A percentile compares a stretch with the other conserved stretches of the same genome.
Conservation (phyloP, 495 filamentous ascomycete genomes). For the Letharia columbiana region DNA sequence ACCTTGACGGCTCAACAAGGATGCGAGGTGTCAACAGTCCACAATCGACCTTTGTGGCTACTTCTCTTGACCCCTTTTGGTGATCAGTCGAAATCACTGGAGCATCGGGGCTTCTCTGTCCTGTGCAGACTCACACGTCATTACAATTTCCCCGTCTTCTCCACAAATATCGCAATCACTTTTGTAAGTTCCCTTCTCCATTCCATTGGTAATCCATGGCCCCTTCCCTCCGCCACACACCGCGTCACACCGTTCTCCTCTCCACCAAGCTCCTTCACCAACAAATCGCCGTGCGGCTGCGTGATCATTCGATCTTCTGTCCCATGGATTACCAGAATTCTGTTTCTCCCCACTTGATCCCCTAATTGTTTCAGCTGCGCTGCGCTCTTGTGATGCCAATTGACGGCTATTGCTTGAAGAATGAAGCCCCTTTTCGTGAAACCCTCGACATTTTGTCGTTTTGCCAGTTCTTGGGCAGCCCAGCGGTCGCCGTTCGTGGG, state of each 20-base stretch:
- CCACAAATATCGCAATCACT: slow-evolving; percentile 46
- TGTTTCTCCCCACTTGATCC: slow-evolving; percentile 56
- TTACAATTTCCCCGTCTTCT: slow-evolving; percentile 24
- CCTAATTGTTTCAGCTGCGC: slow-evolving; percentile 55
- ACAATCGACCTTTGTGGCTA: background rate
- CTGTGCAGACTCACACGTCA: background rate
- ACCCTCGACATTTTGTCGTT: slow-evolving; percentile 44
- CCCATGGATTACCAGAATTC: slow-evolving; percentile 70
- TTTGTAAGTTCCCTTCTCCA: slow-evolving; percentile 50
- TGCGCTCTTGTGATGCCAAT: slow-evolving; percentile 65
- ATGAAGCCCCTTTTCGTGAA: slow-evolving; percentile 62
- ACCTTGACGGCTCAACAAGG: background rate
- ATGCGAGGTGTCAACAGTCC: background rate
- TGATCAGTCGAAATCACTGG: background rate
- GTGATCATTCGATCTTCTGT: slow-evolving; percentile 67
- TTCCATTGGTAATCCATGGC: slow-evolving; percentile 62
- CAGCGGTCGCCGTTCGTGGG: slow-evolving; percentile 70
- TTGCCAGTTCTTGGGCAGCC: slow-evolving; percentile 63
- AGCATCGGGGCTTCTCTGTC: background rate
- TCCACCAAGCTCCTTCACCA: slow-evolving; percentile 45
- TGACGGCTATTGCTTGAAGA: slow-evolving; percentile 67
- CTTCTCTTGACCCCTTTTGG: background rate
- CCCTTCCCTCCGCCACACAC: slow-evolving; percentile 53
- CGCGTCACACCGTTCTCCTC: slow-evolving; percentile 39
- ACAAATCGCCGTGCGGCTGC: slow-evolving; percentile 50